These are phyloP conservation scores for Emiliania huxleyi DNA, from an alignment of 78 protist species.

Conservation along the genomic window DNA sequence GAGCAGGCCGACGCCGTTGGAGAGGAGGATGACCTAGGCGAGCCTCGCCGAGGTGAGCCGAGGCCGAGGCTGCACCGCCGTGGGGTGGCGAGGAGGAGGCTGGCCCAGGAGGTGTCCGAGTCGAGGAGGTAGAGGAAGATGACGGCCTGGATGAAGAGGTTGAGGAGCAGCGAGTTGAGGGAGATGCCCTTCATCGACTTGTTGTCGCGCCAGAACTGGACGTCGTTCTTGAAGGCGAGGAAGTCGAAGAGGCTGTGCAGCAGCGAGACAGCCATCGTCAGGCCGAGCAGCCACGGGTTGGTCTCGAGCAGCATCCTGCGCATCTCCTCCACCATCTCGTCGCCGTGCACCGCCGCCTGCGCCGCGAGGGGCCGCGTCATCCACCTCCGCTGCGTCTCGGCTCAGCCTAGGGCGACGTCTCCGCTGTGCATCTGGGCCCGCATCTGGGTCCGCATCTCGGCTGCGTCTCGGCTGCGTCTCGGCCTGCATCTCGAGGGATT, in stretches of 20 bases:
- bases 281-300: constrained; percentile 77
- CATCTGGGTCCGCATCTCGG: too few relatives aligned
- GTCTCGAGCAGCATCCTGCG: constrained; percentile 78
- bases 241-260: constrained; percentile 91
- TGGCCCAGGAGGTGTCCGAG: constrained; percentile 77
- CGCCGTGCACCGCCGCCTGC: neutral
- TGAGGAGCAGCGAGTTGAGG: constrained; percentile 50
- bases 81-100: too few relatives aligned
- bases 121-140: constrained; percentile 92
- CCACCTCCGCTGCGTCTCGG: too few relatives aligned
- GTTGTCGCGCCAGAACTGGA: constrained; percentile 76
- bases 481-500: too few relatives aligned
- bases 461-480: too few relatives aligned
- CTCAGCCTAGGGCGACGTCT: too few relatives aligned
- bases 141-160: neutral
- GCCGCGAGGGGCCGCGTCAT: too few relatives aligned
- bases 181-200: constrained; percentile 88
- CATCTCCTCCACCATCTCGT: neutral
- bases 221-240: constrained; percentile 93
- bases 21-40: constrained; percentile 71
- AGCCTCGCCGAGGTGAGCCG: too few relatives aligned
- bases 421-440: too few relatives aligned
- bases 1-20: constrained; percentile 66
- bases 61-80: too few relatives aligned
- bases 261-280: constrained; percentile 79